Percentiles rank a stretch among this genome's conserved stretches.
phyloP scores from a whole-genome alignment of 2,329 filamentous ascomycete genomes.

The Rhinocladiella mackenziei region DNA sequence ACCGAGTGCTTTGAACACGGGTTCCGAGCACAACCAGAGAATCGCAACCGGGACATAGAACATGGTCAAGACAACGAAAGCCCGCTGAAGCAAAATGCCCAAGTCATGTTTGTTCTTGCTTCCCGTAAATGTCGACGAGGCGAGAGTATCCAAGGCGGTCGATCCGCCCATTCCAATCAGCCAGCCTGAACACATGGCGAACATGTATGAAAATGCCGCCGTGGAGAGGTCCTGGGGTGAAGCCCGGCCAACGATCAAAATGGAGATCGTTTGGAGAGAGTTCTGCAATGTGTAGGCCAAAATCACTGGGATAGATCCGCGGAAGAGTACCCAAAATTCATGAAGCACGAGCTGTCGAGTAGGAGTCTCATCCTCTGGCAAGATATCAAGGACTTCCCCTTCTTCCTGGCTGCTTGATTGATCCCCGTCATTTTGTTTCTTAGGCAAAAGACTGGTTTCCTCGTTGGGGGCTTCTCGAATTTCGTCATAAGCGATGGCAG shows the following conservation, averaged over 20 bases:
- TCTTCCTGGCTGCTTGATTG: conserved; percentile 21
- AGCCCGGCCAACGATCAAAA: conserved; percentile 73
- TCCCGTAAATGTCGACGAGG: conserved; percentile 76
- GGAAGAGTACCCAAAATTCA: conserved; percentile 66
- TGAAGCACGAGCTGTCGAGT: conserved; percentile 40
- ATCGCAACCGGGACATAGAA: conserved; percentile 71
- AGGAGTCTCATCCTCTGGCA: conserved; percentile 30
- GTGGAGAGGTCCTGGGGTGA: conserved; percentile 76
- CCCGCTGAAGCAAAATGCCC: conserved; percentile 72
- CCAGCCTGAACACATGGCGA: conserved; percentile 85
- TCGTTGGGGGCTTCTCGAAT: conserved; percentile 37
- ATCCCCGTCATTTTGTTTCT: conserved; percentile 25
- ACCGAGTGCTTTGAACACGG: conserved; percentile 67
- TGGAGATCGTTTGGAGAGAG: conserved; percentile 75
- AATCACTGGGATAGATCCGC: conserved; percentile 71
- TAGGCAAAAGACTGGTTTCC: conserved; percentile 42
- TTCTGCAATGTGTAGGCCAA: conserved; percentile 82
- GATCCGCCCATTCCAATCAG: conserved; percentile 80
- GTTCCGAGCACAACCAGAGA: conserved; percentile 71
- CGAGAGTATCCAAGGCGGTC: conserved; percentile 79
- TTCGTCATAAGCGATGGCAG: conserved; percentile 11
- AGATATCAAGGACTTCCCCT: conserved; percentile 25
- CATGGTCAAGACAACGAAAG: conserved; percentile 64
- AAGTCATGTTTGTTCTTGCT: conserved; percentile 74
- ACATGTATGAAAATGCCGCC: conserved; percentile 88